Conservation (phyloP, 2,329 filamentous ascomycete species). For the Elsinoe fawcettii region DNA sequence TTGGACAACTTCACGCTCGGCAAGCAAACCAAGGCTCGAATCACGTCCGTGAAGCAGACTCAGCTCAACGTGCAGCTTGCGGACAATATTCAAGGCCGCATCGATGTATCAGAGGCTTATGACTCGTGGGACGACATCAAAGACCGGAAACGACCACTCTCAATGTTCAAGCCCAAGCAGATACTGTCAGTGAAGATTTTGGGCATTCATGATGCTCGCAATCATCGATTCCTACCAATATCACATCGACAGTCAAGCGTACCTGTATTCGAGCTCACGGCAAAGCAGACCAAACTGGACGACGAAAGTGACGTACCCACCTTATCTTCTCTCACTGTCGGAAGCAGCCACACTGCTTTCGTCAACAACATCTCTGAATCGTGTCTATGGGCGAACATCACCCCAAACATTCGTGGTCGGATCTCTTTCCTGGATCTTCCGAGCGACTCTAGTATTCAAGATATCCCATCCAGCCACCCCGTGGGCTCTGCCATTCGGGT, state of each 20-base stretch:
- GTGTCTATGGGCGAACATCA: slow-evolving; percentile 83
- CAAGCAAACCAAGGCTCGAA: slow-evolving; percentile 63
- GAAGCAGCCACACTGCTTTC: slow-evolving; percentile 68
- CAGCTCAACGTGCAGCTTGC: slow-evolving; percentile 87
- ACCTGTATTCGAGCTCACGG: slow-evolving; percentile 75
- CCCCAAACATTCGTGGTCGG: slow-evolving; percentile 78
- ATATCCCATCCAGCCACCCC: slow-evolving; percentile 74
- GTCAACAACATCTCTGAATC: slow-evolving; percentile 81
- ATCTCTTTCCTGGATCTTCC: slow-evolving; percentile 77
- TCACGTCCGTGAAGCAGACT: slow-evolving; percentile 80
- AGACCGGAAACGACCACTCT: slow-evolving; percentile 73
- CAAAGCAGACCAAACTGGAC: slow-evolving; percentile 57
- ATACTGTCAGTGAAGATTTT: slow-evolving; percentile 68
- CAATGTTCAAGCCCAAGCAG: slow-evolving; percentile 63
- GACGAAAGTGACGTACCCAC: slow-evolving; percentile 56
- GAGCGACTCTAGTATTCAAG: slow-evolving; percentile 71
- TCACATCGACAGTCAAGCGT: slow-evolving; percentile 74
- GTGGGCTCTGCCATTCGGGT: slow-evolving; percentile 82
- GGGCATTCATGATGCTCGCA: slow-evolving; percentile 81
- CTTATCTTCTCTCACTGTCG: slow-evolving; percentile 64
- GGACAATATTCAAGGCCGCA: slow-evolving; percentile 82
- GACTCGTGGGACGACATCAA: slow-evolving; percentile 80
- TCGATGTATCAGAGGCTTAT: slow-evolving; percentile 86
- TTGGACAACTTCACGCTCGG: slow-evolving; percentile 70
- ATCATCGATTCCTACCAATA: slow-evolving; percentile 85